Conservation (phyloP, 108 stramenopile genomes). For the Pseudonitzschia multiseries region DNA sequence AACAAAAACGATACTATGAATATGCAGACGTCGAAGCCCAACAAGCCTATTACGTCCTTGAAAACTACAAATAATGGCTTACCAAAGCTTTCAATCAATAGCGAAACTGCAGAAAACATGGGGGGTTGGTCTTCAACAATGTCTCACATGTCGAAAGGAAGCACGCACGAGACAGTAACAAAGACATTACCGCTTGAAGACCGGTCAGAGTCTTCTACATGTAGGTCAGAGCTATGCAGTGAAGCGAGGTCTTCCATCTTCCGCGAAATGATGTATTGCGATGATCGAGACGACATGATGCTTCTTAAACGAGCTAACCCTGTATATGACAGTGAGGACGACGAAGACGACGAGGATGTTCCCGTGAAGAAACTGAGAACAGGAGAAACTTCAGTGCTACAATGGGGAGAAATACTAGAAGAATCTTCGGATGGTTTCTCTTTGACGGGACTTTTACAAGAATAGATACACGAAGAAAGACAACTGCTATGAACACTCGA, state of each 20-base stretch:
- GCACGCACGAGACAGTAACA: slow-evolving; percentile 3
- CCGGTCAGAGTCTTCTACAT: background rate
- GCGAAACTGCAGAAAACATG: slow-evolving; percentile 14
- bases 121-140: background rate
- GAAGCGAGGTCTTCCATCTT: slow-evolving; percentile 22
- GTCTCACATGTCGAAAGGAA: background rate
- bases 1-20: slow-evolving; percentile 1
- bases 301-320: slow-evolving; percentile 39
- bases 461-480: background rate
- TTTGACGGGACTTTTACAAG: background rate
- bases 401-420: slow-evolving; percentile 28
- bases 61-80: background rate
- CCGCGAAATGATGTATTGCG: slow-evolving; percentile 20
- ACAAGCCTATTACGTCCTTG: background rate
- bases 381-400: slow-evolving; percentile 11
- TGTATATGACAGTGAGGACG: slow-evolving; percentile 40
- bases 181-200: background rate
- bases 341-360: slow-evolving; percentile 17
- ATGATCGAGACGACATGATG: slow-evolving; percentile 31
- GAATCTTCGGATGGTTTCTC: slow-evolving; percentile 15
- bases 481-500: background rate
- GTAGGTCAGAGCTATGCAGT: background rate
- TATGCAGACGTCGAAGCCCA: slow-evolving; percentile 1
- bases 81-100: background rate
- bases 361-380: slow-evolving; percentile 38